Percentiles rank a stretch among this genome's conserved stretches.
phyloP scores from a whole-genome alignment of 768 basidiomycete species.

The Amanita inopinata region DNA sequence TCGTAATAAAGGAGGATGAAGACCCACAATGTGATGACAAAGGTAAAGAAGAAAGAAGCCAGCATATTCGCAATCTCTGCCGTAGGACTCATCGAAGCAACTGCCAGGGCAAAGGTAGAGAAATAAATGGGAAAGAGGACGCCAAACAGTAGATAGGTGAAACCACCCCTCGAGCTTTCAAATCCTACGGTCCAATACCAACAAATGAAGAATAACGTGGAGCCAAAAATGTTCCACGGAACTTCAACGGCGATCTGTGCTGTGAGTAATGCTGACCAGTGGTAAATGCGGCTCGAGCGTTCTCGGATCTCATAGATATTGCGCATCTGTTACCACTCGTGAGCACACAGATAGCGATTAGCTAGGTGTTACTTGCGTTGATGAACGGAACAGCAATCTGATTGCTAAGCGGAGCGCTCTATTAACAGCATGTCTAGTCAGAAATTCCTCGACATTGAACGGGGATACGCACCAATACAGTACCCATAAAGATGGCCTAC shows the following conservation, averaged over 20 bases:
- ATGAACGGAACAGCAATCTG: slow-evolving; percentile 61
- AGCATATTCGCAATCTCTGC: slow-evolving; percentile 50
- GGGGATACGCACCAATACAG: slow-evolving; percentile 28
- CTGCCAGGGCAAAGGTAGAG: slow-evolving; percentile 50
- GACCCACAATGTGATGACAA: slow-evolving; percentile 54
- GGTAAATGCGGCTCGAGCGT: slow-evolving; percentile 53
- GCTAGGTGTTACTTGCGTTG: slow-evolving; percentile 15
- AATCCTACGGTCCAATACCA: slow-evolving; percentile 73
- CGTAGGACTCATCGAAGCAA: slow-evolving; percentile 52
- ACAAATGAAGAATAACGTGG: slow-evolving; percentile 53
- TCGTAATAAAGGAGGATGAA: slow-evolving; percentile 9
- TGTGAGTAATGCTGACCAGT: slow-evolving; percentile 50
- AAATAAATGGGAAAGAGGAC: slow-evolving; percentile 57
- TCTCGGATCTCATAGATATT: slow-evolving; percentile 60
- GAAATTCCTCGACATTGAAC: too few species aligned
- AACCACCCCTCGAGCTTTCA: slow-evolving; percentile 40
- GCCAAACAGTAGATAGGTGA: slow-evolving; percentile 46
- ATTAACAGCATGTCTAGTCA: too few species aligned
- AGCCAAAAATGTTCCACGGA: slow-evolving; percentile 57
- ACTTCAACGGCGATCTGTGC: slow-evolving; percentile 48
- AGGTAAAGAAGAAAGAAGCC: slow-evolving; percentile 50
- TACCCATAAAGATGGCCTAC: slow-evolving; percentile 49
- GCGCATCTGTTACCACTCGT: slow-evolving; percentile 29
- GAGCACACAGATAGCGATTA: too few species aligned
- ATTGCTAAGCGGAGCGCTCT: slow-evolving; percentile 44